Evolutionary conservation across 2,329 filamentous ascomycete species (phyloP), one percentile per base, ranked within the genome.

Genomic region (Fusarium torulosum): DNA sequence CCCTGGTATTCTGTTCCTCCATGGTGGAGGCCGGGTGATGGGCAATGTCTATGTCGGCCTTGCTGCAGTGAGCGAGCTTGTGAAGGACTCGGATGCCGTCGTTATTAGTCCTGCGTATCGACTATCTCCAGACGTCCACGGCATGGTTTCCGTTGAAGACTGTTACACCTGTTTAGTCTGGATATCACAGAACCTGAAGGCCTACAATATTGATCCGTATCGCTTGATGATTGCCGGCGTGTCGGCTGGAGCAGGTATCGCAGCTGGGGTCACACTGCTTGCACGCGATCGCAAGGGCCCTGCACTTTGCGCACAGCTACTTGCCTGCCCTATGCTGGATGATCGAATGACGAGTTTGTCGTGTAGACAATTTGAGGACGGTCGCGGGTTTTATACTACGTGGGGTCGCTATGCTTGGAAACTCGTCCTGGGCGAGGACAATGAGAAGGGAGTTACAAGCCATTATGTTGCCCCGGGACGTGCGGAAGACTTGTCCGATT

Each of bases 331-430:
- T 17, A 37, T 59, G 2, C 31, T 59, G 4, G 56, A 59, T 37
- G 56, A 59, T 3, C 19, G 56, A 19, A 59, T 53, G 6, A 37
- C 59, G 17, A 59, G 56, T 13, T 2, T 59, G 8, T 53, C 56
- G 13, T 53, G 59, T 10, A 29, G 37, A 8, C 56, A 59, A 6
- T 59, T 59, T 8, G 56, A 59, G 19, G 59, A 51, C 11, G 56
- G 56, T 0, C 59, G 59, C 10, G 53, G 53, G 13, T 42, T 54
- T 21, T 21, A 17, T 3, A 59, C 56, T 4, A 25, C 23, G 2
- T 59, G 56, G 56, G 42, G 50, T 37, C 56, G 56, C 8, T 35
- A 42, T 7, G 59, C 59, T 17, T 59, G 56, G 56, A 43, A 59
- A 2, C 53, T 59, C 1, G 59, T 59, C 20, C 43, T 59, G 8